These are phyloP conservation scores for Hypoxylon subgilvum DNA, from an alignment of 495 filamentous ascomycete genomes.

Conservation along the genomic window DNA sequence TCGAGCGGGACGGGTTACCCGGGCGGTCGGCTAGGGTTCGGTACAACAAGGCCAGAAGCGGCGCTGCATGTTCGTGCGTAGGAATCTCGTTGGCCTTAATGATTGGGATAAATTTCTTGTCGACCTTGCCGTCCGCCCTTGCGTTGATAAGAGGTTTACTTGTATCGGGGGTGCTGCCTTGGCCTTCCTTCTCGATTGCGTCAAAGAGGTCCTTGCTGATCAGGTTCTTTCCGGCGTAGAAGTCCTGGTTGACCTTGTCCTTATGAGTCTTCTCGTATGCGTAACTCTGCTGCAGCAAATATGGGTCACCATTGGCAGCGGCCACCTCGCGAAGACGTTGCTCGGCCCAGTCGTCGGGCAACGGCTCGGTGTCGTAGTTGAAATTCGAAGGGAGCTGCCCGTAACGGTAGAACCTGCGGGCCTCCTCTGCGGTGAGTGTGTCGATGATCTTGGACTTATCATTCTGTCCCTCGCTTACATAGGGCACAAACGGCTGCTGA, in stretches of 20 bases:
- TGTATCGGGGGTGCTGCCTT: no score
- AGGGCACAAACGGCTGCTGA: conserved; percentile 2
- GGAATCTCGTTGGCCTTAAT: conserved; percentile 45
- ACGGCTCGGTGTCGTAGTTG: conserved; percentile 10
- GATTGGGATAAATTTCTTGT: conserved; percentile 21
- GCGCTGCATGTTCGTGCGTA: conserved; percentile 39
- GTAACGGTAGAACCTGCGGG: conserved; percentile 23
- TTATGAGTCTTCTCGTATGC: conserved; percentile 10
- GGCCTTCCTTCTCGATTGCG: no score
- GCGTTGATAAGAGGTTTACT: no score
- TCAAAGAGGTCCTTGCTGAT: conserved; percentile 33
- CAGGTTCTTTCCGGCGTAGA: conserved; percentile 42
- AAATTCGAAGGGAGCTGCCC: conserved; percentile 35
- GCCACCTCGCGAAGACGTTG: not conserved
- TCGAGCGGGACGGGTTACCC: not conserved
- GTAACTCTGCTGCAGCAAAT: not conserved
- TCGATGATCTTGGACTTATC: conserved; percentile 16
- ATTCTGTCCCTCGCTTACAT: not conserved
- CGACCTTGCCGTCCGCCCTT: conserved; percentile 24
- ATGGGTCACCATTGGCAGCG: not conserved
- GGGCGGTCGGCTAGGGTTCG: conserved; percentile 36
- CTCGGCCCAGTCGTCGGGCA: conserved; percentile 32
- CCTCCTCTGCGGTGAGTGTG: conserved; percentile 28
- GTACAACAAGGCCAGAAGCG: conserved; percentile 49
- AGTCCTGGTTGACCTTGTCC: conserved; percentile 34